A percentile compares a stretch with the other conserved stretches of the same genome.
Evolutionary conservation across 2,329 filamentous ascomycete genomes (phyloP).

Genomic region (Aureobasidium sp.): DNA sequence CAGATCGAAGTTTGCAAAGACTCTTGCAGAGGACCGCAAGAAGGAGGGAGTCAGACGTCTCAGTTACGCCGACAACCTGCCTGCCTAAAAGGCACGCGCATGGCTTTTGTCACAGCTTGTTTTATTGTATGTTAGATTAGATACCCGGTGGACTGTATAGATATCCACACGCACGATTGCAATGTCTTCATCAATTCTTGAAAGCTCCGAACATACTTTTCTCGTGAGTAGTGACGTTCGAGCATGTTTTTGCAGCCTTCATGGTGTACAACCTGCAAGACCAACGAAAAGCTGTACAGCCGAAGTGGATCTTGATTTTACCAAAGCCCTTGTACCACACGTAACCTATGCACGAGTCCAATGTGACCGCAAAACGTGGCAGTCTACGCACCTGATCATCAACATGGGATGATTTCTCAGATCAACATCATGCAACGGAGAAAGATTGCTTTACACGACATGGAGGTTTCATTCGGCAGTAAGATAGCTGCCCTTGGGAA

Average conservation of each 20-base stretch:
- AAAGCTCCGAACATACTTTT: neutral
- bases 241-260: neutral
- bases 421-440: neutral
- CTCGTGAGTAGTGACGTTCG: neutral
- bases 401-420: too few species aligned
- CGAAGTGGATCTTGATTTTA: neutral
- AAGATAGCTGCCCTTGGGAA: neutral
- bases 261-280: neutral
- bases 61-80: conserved; percentile 8
- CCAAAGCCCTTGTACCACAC: neutral
- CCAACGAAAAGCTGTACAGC: neutral
- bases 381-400: neutral
- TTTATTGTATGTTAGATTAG: neutral
- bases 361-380: neutral
- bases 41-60: conserved; percentile 18
- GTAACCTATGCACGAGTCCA: neutral
- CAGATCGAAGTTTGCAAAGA: conserved; percentile 41
- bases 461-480: neutral
- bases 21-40: conserved; percentile 26
- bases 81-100: neutral
- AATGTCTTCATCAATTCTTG: too few species aligned
- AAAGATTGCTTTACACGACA: neutral
- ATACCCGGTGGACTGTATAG: neutral
- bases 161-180: neutral
- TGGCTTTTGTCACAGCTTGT: neutral